Percentiles rank a stretch among this genome's conserved stretches.
Conservation (phyloP, 306 rosid genomes). For the Prunus fruticosa region DNA sequence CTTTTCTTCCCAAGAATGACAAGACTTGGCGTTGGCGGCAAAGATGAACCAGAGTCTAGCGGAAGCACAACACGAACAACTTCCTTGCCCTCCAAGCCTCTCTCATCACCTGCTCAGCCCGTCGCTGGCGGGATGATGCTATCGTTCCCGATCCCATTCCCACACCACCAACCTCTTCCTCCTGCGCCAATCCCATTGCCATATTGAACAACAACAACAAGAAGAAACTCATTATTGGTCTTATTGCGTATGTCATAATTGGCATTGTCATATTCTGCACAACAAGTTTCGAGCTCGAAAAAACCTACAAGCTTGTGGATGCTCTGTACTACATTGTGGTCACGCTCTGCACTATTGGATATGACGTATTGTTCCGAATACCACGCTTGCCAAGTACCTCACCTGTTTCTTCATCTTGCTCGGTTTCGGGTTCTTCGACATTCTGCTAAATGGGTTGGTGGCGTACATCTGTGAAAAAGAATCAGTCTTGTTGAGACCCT, state of each 20-base stretch:
- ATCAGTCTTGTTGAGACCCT: slow-evolving; percentile 38
- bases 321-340: slow-evolving; percentile 63
- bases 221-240: slow-evolving; percentile 31
- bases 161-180: slow-evolving; percentile 27
- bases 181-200: slow-evolving; percentile 41
- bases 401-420: slow-evolving; percentile 58
- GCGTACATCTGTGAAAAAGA: slow-evolving; percentile 64
- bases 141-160: slow-evolving; percentile 18
- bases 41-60: slow-evolving; percentile 12
- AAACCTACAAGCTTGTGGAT: slow-evolving; percentile 48
- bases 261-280: slow-evolving; percentile 43
- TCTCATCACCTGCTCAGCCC: slow-evolving; percentile 20
- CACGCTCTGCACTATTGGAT: slow-evolving; percentile 70
- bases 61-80: slow-evolving; percentile 21
- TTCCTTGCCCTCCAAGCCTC: background rate
- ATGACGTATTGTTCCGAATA: slow-evolving; percentile 68
- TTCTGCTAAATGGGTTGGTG: slow-evolving; percentile 55
- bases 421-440: slow-evolving; percentile 59
- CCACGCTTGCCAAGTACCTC: slow-evolving; percentile 53
- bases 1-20: slow-evolving; percentile 29
- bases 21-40: slow-evolving; percentile 5
- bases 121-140: slow-evolving; percentile 31
- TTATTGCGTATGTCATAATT: slow-evolving; percentile 36
- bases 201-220: slow-evolving; percentile 30
- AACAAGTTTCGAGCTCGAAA: slow-evolving; percentile 36